Conservation (phyloP, 805 yeast species). For the Yamadazyma akitaensis region DNA sequence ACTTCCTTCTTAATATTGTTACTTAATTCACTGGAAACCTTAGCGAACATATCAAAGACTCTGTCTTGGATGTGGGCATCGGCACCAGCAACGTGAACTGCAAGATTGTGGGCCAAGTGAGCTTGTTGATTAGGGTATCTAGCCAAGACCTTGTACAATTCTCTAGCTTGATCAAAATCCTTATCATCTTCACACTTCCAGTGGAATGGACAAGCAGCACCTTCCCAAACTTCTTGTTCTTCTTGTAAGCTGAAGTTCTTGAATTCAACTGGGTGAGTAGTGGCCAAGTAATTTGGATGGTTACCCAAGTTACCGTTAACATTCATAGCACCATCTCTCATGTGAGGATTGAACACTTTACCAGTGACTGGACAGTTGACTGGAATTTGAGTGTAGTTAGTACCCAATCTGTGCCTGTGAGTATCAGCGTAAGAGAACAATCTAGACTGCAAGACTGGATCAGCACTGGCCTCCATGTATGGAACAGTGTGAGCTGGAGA, state of each 20-base stretch:
- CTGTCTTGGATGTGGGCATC: slow-evolving; percentile 72
- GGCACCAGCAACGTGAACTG: slow-evolving; percentile 69
- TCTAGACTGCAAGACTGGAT: slow-evolving; percentile 74
- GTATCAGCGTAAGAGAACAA: slow-evolving; percentile 74
- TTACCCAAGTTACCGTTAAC: slow-evolving; percentile 63
- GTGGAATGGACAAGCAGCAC: slow-evolving; percentile 80
- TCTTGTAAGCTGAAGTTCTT: slow-evolving; percentile 47
- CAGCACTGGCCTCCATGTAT: slow-evolving; percentile 71
- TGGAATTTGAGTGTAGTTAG: slow-evolving; percentile 79
- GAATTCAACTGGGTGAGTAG: slow-evolving; percentile 51
- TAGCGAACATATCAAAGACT: slow-evolving; percentile 70
- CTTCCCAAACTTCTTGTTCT: slow-evolving; percentile 76
- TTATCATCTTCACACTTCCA: slow-evolving; percentile 68
- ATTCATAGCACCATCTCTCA: slow-evolving; percentile 77
- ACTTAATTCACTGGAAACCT: slow-evolving; percentile 70
- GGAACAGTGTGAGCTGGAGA: slow-evolving; percentile 71
- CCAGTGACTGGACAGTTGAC: slow-evolving; percentile 71
- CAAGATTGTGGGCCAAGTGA: slow-evolving; percentile 77
- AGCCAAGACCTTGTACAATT: slow-evolving; percentile 72
- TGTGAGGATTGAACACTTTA: slow-evolving; percentile 53
- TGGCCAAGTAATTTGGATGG: slow-evolving; percentile 68
- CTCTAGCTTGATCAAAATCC: slow-evolving; percentile 77
- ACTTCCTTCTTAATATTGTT: slow-evolving; percentile 62
- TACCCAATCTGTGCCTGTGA: slow-evolving; percentile 70
- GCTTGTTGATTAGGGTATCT: slow-evolving; percentile 78